phyloP scores from a whole-genome alignment of 805 yeast genomes.

The Kodamaea kaohsiungensis region DNA sequence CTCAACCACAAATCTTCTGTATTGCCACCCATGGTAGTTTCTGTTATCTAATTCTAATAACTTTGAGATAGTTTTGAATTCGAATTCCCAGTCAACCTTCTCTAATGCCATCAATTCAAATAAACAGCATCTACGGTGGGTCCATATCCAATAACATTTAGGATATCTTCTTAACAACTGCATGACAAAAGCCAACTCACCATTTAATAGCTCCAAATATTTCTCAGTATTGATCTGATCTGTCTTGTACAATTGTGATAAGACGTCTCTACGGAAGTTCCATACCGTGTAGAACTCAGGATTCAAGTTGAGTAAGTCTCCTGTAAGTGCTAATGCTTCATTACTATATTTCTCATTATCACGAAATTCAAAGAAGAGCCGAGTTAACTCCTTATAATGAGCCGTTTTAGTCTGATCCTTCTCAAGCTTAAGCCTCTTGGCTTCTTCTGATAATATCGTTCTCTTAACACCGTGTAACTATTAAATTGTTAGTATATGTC shows the following conservation, averaged over 20 bases:
- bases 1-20: conserved; percentile 70
- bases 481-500: neutral
- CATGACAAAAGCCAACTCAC: conserved; percentile 65
- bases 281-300: conserved; percentile 90
- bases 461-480: conserved; percentile 70
- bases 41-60: conserved; percentile 73
- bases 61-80: conserved; percentile 67
- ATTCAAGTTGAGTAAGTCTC: conserved; percentile 59
- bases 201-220: conserved; percentile 37
- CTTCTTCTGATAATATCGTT: conserved; percentile 55
- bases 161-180: conserved; percentile 65
- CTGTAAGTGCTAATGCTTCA: conserved; percentile 52
- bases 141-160: conserved; percentile 97
- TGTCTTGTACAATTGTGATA: conserved; percentile 34
- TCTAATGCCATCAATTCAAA: conserved; percentile 43
- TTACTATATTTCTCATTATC: conserved; percentile 15
- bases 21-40: conserved; percentile 96
- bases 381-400: conserved; percentile 50
- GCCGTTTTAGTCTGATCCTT: conserved; percentile 64
- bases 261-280: conserved; percentile 83
- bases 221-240: conserved; percentile 11
- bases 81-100: conserved; percentile 65
- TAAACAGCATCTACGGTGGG: conserved; percentile 84
- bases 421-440: conserved; percentile 48
- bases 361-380: conserved; percentile 39